These are phyloP conservation scores for Starmerella floris DNA, from an alignment of 805 yeast genomes.

Conservation along the genomic window DNA sequence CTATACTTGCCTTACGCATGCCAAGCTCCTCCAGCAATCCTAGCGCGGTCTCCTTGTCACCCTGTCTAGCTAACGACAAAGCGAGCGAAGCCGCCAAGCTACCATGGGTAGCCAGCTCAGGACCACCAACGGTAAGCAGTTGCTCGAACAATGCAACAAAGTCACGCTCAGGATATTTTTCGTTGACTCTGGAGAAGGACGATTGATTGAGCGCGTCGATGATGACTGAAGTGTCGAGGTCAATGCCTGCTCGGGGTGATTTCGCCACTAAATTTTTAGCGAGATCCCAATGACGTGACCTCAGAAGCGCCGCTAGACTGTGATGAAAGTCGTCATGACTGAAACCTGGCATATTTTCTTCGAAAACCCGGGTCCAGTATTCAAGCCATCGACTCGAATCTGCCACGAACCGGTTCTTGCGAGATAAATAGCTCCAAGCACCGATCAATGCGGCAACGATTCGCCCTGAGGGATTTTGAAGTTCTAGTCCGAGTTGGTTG, in stretches of 20 bases:
- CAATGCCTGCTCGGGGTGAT: background rate
- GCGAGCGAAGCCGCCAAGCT: constrained; percentile 5
- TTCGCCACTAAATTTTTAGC: background rate
- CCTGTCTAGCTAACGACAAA: constrained; percentile 4
- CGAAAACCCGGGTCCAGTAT: constrained; percentile 3
- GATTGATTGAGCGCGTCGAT: background rate
- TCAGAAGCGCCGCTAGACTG: background rate
- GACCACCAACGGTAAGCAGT: constrained; percentile 2
- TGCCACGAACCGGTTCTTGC: background rate
- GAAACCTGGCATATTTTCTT: background rate
- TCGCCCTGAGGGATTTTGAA: constrained; percentile 8
- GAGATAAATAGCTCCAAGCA: constrained; percentile 2
- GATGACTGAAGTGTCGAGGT: background rate
- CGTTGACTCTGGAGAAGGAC: too few relatives aligned
- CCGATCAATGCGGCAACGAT: constrained; percentile 10
- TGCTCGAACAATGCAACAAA: constrained; percentile 6
- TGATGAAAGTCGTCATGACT: background rate
- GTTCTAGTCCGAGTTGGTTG: constrained; percentile 7
- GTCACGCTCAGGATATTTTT: background rate
- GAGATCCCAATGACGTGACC: background rate
- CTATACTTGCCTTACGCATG: background rate
- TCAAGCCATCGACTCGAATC: background rate
- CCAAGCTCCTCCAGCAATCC: constrained; percentile 9
- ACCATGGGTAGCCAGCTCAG: constrained; percentile 4
- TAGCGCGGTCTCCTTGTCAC: constrained; percentile 3